A percentile compares a stretch with the other conserved stretches of the same genome.
These are phyloP conservation scores for Heteromeles arbutifolia DNA, from an alignment of 306 rosid genomes.

Conservation along the genomic window DNA sequence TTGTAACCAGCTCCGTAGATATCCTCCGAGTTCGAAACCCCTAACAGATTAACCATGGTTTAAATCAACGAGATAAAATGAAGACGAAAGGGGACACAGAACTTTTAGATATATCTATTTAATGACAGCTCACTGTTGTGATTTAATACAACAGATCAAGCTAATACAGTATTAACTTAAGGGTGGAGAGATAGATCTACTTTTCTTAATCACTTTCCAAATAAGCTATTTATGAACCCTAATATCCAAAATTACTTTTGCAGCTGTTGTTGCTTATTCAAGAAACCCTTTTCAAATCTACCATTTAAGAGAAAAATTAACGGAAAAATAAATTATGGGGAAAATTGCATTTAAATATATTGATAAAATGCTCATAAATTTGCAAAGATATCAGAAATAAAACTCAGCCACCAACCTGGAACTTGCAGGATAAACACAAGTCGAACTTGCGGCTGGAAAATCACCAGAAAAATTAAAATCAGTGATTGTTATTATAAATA, in stretches of 20 bases:
- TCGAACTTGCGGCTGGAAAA: constrained; percentile 42
- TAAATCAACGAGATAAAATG: too few relatives aligned
- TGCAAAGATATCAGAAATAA: not conserved
- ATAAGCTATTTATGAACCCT: not conserved
- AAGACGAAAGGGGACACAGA: too few relatives aligned
- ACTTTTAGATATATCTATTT: not conserved
- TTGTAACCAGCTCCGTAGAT: not conserved
- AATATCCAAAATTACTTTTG: not conserved
- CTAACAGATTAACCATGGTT: too few relatives aligned
- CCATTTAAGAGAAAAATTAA: not conserved
- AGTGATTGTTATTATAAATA: constrained; percentile 6
- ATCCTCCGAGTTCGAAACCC: too few relatives aligned
- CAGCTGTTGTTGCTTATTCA: constrained; percentile 3
- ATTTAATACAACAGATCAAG: not conserved
- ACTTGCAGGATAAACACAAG: constrained; percentile 72
- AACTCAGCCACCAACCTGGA: constrained; percentile 44
- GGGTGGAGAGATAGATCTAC: not conserved
- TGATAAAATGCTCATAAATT: not conserved
- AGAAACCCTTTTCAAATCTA: constrained; percentile 3
- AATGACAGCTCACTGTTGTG: constrained; percentile 28
- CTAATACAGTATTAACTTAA: not conserved
- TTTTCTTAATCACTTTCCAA: not conserved
- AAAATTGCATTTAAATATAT: not conserved
- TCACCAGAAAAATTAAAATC: not conserved
- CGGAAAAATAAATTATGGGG: not conserved